Conservation (phyloP, 2,329 filamentous ascomycete species). For the Cladosporium sp. region DNA sequence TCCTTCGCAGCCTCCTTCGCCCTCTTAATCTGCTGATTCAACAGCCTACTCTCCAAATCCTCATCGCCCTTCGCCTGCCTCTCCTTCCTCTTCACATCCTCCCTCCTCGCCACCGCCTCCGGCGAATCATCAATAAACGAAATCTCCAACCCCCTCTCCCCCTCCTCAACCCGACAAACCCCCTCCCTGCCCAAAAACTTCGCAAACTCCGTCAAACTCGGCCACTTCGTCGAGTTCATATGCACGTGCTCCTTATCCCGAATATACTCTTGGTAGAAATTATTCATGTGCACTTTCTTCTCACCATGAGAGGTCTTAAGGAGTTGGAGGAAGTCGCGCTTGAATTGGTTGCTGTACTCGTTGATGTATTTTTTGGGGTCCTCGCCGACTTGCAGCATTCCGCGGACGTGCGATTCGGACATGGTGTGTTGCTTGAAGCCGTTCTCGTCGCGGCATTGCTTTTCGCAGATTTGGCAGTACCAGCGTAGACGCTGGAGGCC, state of each 20-base stretch:
- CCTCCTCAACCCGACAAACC: slow-evolving; percentile 87
- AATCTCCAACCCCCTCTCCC: slow-evolving; percentile 80
- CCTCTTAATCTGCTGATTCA: slow-evolving; percentile 79
- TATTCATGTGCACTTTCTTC: slow-evolving; percentile 84
- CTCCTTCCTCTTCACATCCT: slow-evolving; percentile 80
- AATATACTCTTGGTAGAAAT: slow-evolving; percentile 95
- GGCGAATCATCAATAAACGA: slow-evolving; percentile 90
- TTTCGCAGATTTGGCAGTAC: slow-evolving; percentile 82
- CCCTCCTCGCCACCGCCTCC: slow-evolving; percentile 76
- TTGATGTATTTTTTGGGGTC: slow-evolving; percentile 82
- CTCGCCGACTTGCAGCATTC: slow-evolving; percentile 84
- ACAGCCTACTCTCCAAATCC: slow-evolving; percentile 78
- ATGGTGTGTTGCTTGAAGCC: slow-evolving; percentile 81
- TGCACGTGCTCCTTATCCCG: slow-evolving; percentile 84
- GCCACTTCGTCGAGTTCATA: slow-evolving; percentile 92
- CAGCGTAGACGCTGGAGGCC: slow-evolving; percentile 78
- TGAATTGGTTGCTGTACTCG: slow-evolving; percentile 78
- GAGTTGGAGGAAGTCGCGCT: slow-evolving; percentile 73
- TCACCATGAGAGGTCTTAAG: slow-evolving; percentile 84
- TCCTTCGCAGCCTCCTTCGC: slow-evolving; percentile 55
- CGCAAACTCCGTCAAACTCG: slow-evolving; percentile 83
- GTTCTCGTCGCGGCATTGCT: slow-evolving; percentile 80
- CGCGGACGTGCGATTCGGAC: slow-evolving; percentile 82
- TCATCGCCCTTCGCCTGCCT: slow-evolving; percentile 88
- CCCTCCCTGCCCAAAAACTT: slow-evolving; percentile 84